Conservation (phyloP, 2,329 filamentous ascomycete species). For the Penicillium sp. region DNA sequence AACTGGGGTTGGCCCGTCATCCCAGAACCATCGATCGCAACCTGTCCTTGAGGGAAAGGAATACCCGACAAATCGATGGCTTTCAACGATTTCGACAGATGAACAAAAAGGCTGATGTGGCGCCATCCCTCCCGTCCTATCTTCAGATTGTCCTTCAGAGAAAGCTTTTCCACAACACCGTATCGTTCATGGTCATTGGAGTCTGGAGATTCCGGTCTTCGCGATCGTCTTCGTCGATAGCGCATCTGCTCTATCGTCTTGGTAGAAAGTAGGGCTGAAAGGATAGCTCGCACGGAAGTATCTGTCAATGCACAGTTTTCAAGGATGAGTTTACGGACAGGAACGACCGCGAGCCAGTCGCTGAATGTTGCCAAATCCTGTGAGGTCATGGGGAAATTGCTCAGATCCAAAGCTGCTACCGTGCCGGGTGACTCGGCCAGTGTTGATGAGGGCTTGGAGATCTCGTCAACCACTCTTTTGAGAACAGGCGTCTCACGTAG, state of each 20-base stretch:
- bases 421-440: slow-evolving; percentile 67
- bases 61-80: slow-evolving; percentile 84
- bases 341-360: slow-evolving; percentile 91
- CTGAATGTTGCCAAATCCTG: slow-evolving; percentile 83
- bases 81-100: slow-evolving; percentile 84
- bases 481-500: slow-evolving; percentile 88
- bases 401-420: slow-evolving; percentile 79
- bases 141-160: slow-evolving; percentile 83
- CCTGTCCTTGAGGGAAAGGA: slow-evolving; percentile 62
- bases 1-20: slow-evolving; percentile 12
- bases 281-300: slow-evolving; percentile 79
- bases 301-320: slow-evolving; percentile 87
- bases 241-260: slow-evolving; percentile 63
- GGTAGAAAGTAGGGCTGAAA: slow-evolving; percentile 80
- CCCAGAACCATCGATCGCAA: slow-evolving; percentile 28
- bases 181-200: slow-evolving; percentile 36
- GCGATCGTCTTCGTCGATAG: slow-evolving; percentile 46
- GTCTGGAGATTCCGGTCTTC: slow-evolving; percentile 38
- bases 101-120: slow-evolving; percentile 83
- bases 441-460: slow-evolving; percentile 68
- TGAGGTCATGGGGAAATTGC: slow-evolving; percentile 78
- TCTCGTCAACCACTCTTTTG: slow-evolving; percentile 87
- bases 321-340: slow-evolving; percentile 79
- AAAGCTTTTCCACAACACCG: slow-evolving; percentile 81
- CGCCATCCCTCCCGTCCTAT: slow-evolving; percentile 87